These are phyloP conservation scores for Fusarium sp. DNA, from an alignment of 2,329 filamentous ascomycete species.

Conservation along the genomic window DNA sequence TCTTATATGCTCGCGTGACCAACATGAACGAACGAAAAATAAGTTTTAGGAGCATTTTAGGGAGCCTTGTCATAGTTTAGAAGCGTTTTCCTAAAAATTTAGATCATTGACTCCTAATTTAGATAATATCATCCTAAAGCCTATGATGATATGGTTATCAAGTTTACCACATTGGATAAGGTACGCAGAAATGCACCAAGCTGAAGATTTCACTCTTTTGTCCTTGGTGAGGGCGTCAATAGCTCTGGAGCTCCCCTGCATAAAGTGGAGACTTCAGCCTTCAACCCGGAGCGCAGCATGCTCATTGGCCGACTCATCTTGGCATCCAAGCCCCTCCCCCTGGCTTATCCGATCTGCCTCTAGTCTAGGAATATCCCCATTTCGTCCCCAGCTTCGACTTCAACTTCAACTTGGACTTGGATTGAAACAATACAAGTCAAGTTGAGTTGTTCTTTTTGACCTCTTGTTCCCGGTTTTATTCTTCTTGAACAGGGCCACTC, in stretches of 20 bases:
- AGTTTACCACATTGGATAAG: no score
- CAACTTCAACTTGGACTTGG: neutral
- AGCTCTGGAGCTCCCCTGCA: slow-evolving; percentile 20
- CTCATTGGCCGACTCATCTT: slow-evolving; percentile 5
- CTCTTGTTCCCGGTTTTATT: neutral
- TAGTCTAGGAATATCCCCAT: slow-evolving; percentile 7
- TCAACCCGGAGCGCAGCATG: neutral
- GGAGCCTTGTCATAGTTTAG: neutral
- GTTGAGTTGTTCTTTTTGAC: neutral
- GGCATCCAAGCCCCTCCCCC: slow-evolving; percentile 6
- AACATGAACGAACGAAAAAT: neutral
- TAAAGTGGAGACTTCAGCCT: slow-evolving; percentile 11
- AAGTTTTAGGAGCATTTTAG: neutral
- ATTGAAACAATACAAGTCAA: slow-evolving; percentile 13
- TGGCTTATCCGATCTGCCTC: slow-evolving; percentile 10
- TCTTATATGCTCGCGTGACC: neutral
- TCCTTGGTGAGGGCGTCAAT: neutral
- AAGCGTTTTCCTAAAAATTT: neutral
- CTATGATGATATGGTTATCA: neutral
- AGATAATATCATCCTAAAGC: neutral
- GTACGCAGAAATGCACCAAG: no score
- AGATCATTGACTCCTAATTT: neutral
- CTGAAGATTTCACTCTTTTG: neutral
- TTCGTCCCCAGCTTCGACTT: slow-evolving; percentile 15
- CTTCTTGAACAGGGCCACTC: neutral